These are phyloP conservation scores for Pythium aristosporum DNA, from an alignment of 352 stramenopile species.

Conservation along the genomic window DNA sequence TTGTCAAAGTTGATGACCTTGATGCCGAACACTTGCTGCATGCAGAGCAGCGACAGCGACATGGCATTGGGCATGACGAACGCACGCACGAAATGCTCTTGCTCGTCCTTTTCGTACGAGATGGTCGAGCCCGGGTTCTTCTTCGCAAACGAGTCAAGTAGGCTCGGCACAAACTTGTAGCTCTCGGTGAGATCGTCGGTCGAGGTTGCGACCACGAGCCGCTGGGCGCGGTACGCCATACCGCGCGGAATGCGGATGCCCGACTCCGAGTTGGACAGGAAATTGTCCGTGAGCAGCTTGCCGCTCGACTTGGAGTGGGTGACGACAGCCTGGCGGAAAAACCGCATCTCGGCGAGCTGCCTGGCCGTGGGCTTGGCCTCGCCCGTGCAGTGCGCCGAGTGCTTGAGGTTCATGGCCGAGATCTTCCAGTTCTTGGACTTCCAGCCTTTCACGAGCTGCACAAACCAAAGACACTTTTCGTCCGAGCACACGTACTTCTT, in stretches of 20 bases:
- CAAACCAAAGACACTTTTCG: slow-evolving; percentile 71
- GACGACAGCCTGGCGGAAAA: slow-evolving; percentile 70
- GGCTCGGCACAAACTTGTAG: slow-evolving; percentile 80
- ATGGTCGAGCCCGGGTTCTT: slow-evolving; percentile 71
- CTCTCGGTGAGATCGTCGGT: slow-evolving; percentile 75
- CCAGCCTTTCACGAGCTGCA: slow-evolving; percentile 74
- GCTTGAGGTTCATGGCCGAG: slow-evolving; percentile 84
- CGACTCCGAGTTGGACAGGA: slow-evolving; percentile 60
- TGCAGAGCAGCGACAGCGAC: slow-evolving; percentile 37
- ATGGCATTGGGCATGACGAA: slow-evolving; percentile 73
- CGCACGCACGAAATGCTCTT: slow-evolving; percentile 64
- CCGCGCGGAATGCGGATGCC: slow-evolving; percentile 68
- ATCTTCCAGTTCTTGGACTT: slow-evolving; percentile 91
- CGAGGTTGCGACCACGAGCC: slow-evolving; percentile 63
- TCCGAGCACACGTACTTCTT: slow-evolving; percentile 87
- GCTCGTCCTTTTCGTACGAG: slow-evolving; percentile 58
- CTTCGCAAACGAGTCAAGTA: slow-evolving; percentile 66
- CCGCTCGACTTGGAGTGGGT: slow-evolving; percentile 78
- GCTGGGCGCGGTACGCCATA: slow-evolving; percentile 69
- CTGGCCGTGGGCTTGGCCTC: slow-evolving; percentile 66
- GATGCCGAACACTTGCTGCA: slow-evolving; percentile 73
- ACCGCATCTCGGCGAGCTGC: slow-evolving; percentile 78
- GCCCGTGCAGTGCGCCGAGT: slow-evolving; percentile 65
- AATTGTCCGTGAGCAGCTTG: slow-evolving; percentile 78
- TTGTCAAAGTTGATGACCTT: slow-evolving; percentile 70